Evolutionary conservation across 169 alveolate genomes (phyloP).

Genomic region (Plasmodium billcollinsi): DNA sequence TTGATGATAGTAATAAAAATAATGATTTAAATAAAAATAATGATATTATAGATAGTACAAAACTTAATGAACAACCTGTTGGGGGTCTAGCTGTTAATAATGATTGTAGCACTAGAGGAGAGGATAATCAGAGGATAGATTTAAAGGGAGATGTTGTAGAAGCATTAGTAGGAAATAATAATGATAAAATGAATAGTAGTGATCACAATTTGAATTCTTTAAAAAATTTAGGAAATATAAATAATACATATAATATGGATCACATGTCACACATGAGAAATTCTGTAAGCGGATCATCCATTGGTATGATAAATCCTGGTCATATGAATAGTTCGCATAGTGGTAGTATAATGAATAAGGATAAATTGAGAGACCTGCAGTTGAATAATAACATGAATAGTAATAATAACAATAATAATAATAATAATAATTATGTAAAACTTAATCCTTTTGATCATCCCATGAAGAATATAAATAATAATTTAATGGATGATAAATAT

Average conservation of each 20-base stretch:
- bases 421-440: too few species aligned
- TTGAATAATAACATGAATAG: too few species aligned
- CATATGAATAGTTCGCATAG: neutral
- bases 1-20: neutral
- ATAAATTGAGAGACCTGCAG: too few species aligned
- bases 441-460: too few species aligned
- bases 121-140: neutral
- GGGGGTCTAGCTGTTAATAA: too few species aligned
- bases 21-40: neutral
- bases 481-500: too few species aligned
- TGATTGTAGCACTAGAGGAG: neutral
- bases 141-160: too few species aligned
- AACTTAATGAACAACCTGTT: neutral
- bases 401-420: too few species aligned
- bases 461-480: too few species aligned
- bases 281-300: neutral
- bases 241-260: neutral
- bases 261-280: neutral
- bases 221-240: neutral
- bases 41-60: neutral
- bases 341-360: neutral
- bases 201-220: constrained; percentile 2
- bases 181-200: neutral
- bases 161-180: neutral
- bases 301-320: neutral